These are phyloP conservation scores for Entamoeba histolytica DNA, from an alignment of 208 protist species.

Conservation along the genomic window DNA sequence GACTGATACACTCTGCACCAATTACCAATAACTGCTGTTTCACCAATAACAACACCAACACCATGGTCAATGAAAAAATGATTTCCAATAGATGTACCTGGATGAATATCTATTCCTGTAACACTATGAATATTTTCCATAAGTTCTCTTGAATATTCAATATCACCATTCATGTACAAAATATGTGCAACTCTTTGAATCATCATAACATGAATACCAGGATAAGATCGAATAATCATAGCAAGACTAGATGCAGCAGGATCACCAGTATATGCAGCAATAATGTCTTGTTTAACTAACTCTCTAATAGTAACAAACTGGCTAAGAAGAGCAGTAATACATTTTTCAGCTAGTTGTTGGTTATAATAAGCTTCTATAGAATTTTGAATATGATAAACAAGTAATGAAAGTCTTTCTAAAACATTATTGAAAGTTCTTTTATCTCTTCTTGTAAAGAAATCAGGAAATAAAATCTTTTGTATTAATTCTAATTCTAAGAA, in stretches of 20 bases:
- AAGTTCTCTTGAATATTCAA: neutral
- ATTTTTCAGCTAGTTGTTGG: neutral
- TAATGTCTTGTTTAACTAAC: neutral
- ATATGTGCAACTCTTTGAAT: neutral
- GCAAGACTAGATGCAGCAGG: neutral
- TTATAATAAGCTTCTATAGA: neutral
- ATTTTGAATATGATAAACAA: neutral
- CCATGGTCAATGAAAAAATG: conserved; percentile 36
- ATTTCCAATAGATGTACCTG: conserved; percentile 24
- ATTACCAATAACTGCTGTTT: conserved; percentile 31
- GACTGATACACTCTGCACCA: conserved; percentile 26
- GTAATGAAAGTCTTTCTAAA: neutral
- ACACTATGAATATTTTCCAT: neutral
- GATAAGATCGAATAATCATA: neutral
- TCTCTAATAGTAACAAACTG: neutral
- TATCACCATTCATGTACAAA: neutral
- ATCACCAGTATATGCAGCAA: neutral
- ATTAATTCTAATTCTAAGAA: neutral
- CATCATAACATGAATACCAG: neutral
- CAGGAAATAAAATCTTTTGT: neutral
- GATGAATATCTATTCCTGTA: conserved; percentile 33
- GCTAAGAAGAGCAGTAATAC: neutral
- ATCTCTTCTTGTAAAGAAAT: neutral
- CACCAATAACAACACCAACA: conserved; percentile 35
- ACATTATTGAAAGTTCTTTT: neutral